A percentile compares a stretch with the other conserved stretches of the same genome.
Evolutionary conservation across 2,329 filamentous ascomycete species (phyloP).

Genomic region (Pseudogymnoascus sp.): DNA sequence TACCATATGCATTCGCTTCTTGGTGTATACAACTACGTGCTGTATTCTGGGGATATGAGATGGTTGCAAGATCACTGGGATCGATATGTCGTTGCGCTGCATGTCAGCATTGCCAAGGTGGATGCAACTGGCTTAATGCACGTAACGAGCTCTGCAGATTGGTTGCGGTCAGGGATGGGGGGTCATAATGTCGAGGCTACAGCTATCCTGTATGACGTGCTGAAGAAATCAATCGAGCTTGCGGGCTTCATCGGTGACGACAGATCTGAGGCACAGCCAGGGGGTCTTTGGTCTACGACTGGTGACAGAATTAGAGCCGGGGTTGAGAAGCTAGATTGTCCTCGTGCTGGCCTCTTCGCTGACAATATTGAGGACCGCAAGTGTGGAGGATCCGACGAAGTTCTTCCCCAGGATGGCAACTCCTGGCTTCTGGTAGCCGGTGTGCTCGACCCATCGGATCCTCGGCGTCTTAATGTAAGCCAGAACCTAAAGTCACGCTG

Average conservation of each 20-base stretch:
- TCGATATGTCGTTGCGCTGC: constrained; percentile 40
- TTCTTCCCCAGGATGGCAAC: constrained; percentile 30
- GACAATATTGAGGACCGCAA: constrained; percentile 11
- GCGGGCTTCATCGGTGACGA: constrained; percentile 36
- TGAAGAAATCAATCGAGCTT: constrained; percentile 40
- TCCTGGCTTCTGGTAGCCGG: constrained; percentile 29
- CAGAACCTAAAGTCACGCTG: constrained; percentile 33
- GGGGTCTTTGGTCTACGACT: constrained; percentile 15
- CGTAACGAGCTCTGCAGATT: constrained; percentile 35
- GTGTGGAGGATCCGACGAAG: constrained; percentile 9
- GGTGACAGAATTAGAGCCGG: constrained; percentile 17
- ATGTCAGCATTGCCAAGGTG: constrained; percentile 31
- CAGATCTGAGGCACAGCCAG: neutral
- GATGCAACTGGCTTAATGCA: constrained; percentile 36
- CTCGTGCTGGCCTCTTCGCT: constrained; percentile 14
- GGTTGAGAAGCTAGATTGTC: constrained; percentile 21
- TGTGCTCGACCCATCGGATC: constrained; percentile 7
- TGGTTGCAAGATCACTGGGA: constrained; percentile 41
- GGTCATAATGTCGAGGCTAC: constrained; percentile 29
- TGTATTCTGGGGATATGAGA: constrained; percentile 43
- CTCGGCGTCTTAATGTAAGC: constrained; percentile 27
- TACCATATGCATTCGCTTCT: constrained; percentile 53
- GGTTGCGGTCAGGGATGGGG: constrained; percentile 23
- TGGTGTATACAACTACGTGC: constrained; percentile 48
- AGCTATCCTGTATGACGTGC: constrained; percentile 45